Percentiles rank a stretch among this genome's conserved stretches.
Conservation (phyloP, 805 yeast species). For the Suhomyces prunicola region DNA sequence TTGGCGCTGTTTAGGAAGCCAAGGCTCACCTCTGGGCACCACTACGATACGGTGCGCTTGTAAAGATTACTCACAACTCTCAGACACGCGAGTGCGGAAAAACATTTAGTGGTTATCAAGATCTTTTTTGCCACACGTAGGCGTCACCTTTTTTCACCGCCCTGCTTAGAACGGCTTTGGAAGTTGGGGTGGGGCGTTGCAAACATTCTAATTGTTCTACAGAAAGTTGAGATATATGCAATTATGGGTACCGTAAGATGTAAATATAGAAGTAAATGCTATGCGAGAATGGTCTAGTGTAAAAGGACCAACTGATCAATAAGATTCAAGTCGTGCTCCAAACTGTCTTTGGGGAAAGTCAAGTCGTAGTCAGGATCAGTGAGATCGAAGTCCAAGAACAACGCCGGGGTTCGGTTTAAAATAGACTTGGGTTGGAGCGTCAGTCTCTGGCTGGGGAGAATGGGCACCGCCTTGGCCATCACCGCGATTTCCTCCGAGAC, state of each 20-base stretch:
- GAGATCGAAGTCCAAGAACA: conserved; percentile 2
- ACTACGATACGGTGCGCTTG: background rate
- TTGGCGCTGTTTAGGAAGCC: background rate
- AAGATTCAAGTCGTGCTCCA: conserved; percentile 11
- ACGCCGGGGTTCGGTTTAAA: background rate
- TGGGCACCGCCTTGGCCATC: conserved; percentile 1
- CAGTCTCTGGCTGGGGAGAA: conserved; percentile 6
- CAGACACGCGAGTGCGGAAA: background rate
- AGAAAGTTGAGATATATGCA: background rate
- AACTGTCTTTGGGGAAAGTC: background rate
- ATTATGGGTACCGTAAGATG: background rate
- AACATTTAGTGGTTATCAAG: background rate
- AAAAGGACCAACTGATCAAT: conserved; percentile 4
- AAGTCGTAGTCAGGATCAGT: conserved; percentile 6
- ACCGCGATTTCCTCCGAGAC: background rate
- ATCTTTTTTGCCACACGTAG: background rate
- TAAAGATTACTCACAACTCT: background rate
- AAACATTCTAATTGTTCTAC: too few species aligned
- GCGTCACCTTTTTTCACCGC: background rate
- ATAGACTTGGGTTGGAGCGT: background rate
- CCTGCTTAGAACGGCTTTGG: background rate
- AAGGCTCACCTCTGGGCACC: background rate
- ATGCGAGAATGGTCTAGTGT: background rate
- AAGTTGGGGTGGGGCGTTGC: too few species aligned
- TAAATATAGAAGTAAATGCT: background rate